Evolutionary conservation across 805 yeast species (phyloP).

Genomic region (Candida argentea): DNA sequence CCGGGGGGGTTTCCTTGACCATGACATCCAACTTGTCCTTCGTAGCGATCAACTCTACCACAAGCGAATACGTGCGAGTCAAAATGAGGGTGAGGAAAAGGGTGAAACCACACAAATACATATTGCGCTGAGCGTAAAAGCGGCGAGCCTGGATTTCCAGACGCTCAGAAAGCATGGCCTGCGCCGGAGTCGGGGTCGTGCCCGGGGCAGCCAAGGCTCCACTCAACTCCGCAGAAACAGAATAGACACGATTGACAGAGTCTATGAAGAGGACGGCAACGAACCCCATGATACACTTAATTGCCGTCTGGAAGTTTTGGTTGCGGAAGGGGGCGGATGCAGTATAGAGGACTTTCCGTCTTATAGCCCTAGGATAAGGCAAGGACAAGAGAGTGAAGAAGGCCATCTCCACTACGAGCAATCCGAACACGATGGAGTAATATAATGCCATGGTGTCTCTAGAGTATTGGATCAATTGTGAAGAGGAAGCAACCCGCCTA

Average conservation of each 20-base stretch:
- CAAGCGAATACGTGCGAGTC: slow-evolving; percentile 74
- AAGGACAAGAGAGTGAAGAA: slow-evolving; percentile 71
- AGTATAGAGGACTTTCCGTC: slow-evolving; percentile 56
- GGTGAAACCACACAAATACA: slow-evolving; percentile 93
- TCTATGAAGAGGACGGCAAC: slow-evolving; percentile 78
- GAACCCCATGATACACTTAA: slow-evolving; percentile 77
- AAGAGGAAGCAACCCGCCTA: background rate
- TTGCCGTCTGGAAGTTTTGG: slow-evolving; percentile 62
- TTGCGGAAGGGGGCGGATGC: slow-evolving; percentile 62
- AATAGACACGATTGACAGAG: slow-evolving; percentile 72
- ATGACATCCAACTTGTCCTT: slow-evolving; percentile 46
- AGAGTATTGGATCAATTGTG: background rate
- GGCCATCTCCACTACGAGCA: slow-evolving; percentile 68
- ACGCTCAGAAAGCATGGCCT: slow-evolving; percentile 42
- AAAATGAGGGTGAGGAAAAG: slow-evolving; percentile 80
- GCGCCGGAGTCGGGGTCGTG: slow-evolving; percentile 10
- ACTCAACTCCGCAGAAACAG: slow-evolving; percentile 54
- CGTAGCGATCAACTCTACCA: slow-evolving; percentile 57
- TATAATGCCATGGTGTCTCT: slow-evolving; percentile 28
- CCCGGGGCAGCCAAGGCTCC: slow-evolving; percentile 8
- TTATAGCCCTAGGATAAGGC: slow-evolving; percentile 70
- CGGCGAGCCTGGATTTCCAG: slow-evolving; percentile 83
- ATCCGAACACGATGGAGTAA: slow-evolving; percentile 52
- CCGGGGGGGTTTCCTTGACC: slow-evolving; percentile 12
- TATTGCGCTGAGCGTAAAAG: slow-evolving; percentile 92